Percentiles rank a stretch among this genome's conserved stretches.
Conservation (phyloP, 2,329 filamentous ascomycete species). For the Epichloe scottii region DNA sequence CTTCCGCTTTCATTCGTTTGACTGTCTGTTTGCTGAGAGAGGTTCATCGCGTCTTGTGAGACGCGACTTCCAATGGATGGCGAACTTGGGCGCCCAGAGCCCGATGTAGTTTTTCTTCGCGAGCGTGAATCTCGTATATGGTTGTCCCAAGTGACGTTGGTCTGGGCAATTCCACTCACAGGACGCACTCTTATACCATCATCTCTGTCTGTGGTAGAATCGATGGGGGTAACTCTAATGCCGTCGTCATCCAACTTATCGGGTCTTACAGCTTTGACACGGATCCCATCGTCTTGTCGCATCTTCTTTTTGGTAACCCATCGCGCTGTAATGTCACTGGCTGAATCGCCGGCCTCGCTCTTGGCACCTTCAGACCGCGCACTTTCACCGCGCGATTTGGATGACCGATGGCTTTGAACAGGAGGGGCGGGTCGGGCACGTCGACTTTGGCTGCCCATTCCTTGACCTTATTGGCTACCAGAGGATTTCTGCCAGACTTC, state of each 20-base stretch:
- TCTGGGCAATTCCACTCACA: slow-evolving; percentile 15
- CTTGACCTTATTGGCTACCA: slow-evolving; percentile 46
- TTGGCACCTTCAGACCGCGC: slow-evolving; percentile 14
- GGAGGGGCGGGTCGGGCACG: slow-evolving; percentile 28
- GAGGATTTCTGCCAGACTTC: slow-evolving; percentile 39
- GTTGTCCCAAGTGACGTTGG: slow-evolving; percentile 11
- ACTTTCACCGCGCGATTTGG: slow-evolving; percentile 21
- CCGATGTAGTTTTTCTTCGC: slow-evolving; percentile 17
- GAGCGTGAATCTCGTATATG: slow-evolving; percentile 10
- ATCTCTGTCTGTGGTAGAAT: not conserved
- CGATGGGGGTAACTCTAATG: slow-evolving; percentile 29
- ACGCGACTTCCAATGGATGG: slow-evolving; percentile 18
- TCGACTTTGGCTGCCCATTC: slow-evolving; percentile 49
- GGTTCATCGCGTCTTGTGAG: slow-evolving; percentile 12
- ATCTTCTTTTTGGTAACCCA: slow-evolving; percentile 4
- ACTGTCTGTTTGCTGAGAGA: slow-evolving; percentile 8
- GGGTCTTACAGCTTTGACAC: slow-evolving; percentile 9
- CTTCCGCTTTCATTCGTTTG: slow-evolving; percentile 10
- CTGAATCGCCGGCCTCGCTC: slow-evolving; percentile 16
- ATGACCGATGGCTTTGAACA: slow-evolving; percentile 22
- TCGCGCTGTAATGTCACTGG: slow-evolving; percentile 17
- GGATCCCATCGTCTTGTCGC: slow-evolving; percentile 16
- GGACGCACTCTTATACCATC: slow-evolving; percentile 19
- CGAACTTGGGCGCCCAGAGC: slow-evolving; percentile 9
- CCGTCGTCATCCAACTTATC: slow-evolving; percentile 23